Percentiles rank a stretch among this genome's conserved stretches.
Conservation (phyloP, 208 protist species). For the Blastocrithidia nonstop region DNA sequence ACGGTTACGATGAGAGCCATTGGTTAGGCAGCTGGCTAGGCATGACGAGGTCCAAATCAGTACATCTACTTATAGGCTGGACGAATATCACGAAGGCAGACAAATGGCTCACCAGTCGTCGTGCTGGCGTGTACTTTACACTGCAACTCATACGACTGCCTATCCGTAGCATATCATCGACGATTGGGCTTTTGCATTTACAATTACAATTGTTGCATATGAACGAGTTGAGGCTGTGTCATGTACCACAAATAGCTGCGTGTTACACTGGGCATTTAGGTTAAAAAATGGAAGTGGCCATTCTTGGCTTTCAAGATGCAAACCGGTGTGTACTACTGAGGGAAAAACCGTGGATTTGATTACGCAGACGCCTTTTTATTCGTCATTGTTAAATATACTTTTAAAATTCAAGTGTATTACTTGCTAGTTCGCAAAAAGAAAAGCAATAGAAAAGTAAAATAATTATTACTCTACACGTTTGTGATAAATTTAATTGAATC, state of each 20-base stretch:
- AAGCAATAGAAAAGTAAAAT: no score
- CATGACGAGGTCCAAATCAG: conserved; percentile 45
- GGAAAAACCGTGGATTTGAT: conserved; percentile 31
- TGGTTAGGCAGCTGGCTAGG: conserved; percentile 24
- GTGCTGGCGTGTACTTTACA: conserved; percentile 25
- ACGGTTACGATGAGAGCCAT: conserved; percentile 51
- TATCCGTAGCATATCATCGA: conserved; percentile 62
- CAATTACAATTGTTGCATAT: conserved; percentile 17
- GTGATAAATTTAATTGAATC: no score
- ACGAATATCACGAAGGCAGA: conserved; percentile 53
- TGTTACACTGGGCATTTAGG: conserved; percentile 22
- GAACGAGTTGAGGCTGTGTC: conserved; percentile 19
- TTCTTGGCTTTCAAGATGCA: conserved; percentile 56
- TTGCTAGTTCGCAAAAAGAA: no score
- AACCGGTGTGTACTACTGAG: conserved; percentile 18
- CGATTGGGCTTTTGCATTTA: conserved; percentile 44
- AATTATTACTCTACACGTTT: no score
- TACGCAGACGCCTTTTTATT: no score
- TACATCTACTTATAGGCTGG: conserved; percentile 10
- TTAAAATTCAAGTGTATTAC: no score
- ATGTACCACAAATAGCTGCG: conserved; percentile 68
- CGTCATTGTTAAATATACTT: no score
- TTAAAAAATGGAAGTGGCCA: conserved; percentile 45
- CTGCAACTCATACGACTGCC: conserved; percentile 28
- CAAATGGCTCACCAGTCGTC: conserved; percentile 40